phyloP scores from a whole-genome alignment of 345 rosid species.

The Eucalyptus victrix region DNA sequence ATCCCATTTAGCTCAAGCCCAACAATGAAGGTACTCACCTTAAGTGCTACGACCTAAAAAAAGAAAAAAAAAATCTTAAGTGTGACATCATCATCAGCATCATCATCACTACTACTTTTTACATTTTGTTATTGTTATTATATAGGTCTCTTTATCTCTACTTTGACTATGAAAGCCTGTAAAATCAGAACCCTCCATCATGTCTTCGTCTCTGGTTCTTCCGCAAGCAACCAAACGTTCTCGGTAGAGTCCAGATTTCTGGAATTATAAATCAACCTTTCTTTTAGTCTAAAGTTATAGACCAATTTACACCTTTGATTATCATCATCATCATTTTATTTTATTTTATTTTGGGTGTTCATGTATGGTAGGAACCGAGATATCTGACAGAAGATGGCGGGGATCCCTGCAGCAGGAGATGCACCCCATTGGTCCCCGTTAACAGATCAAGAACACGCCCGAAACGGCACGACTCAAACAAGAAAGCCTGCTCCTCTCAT shows the following conservation, averaged over 20 bases:
- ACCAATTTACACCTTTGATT: background rate
- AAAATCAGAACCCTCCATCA: too few relatives aligned
- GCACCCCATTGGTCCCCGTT: fast-evolving
- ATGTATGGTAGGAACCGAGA: background rate
- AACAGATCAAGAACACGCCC: background rate
- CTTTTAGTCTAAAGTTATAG: background rate
- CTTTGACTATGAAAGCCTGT: background rate
- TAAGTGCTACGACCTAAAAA: too few relatives aligned
- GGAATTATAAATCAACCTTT: too few relatives aligned
- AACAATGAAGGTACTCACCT: background rate
- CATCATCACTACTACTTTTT: background rate
- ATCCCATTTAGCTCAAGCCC: background rate
- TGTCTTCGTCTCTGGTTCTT: too few relatives aligned
- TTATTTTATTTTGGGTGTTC: background rate
- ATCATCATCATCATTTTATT: too few relatives aligned
- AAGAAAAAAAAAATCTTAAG: background rate
- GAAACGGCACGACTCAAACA: background rate
- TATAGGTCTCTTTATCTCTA: background rate
- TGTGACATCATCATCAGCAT: background rate
- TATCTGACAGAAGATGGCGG: background rate
- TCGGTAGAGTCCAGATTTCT: background rate
- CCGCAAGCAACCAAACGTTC: too few relatives aligned
- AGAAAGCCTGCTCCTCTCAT: background rate
- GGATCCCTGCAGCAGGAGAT: background rate
- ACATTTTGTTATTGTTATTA: background rate